Percentiles rank a stretch among this genome's conserved stretches.
Evolutionary conservation across 768 basidiomycete species (phyloP).

Genomic region (Leccinum boreale): DNA sequence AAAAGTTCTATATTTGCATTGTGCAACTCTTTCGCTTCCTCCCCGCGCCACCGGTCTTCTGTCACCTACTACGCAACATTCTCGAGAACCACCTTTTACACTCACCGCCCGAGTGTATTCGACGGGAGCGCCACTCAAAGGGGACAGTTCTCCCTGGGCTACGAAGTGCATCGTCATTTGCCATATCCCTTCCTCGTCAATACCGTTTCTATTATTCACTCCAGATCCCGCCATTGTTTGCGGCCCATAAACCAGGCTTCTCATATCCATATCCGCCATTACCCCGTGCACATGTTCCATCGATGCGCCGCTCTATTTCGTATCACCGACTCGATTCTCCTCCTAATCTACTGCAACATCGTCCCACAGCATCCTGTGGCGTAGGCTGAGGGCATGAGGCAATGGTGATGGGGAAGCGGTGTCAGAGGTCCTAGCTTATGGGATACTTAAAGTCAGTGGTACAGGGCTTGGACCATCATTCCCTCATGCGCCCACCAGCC

Average conservation of each 20-base stretch:
- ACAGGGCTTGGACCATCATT: no score
- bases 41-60: slow-evolving; percentile 69
- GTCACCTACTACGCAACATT: slow-evolving; percentile 49
- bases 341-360: slow-evolving; percentile 19
- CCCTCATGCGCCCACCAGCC: slow-evolving; percentile 35
- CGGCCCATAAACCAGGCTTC: slow-evolving; percentile 75
- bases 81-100: slow-evolving; percentile 56
- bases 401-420: background rate
- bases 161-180: slow-evolving; percentile 47
- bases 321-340: slow-evolving; percentile 29
- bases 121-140: slow-evolving; percentile 67
- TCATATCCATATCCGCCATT: slow-evolving; percentile 65
- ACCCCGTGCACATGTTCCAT: slow-evolving; percentile 50
- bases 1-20: slow-evolving; percentile 59
- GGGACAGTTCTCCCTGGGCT: slow-evolving; percentile 63
- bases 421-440: background rate
- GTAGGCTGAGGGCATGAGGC: background rate
- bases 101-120: slow-evolving; percentile 74
- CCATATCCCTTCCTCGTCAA: background rate
- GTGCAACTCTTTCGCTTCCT: slow-evolving; percentile 40
- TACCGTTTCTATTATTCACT: slow-evolving; percentile 5
- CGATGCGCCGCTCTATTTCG: slow-evolving; percentile 54
- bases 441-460: no score
- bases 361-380: slow-evolving; percentile 26
- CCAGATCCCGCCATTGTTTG: slow-evolving; percentile 58